Base-by-base conservation (phyloP, 2,329 filamentous ascomycete genomes). In the Claviceps capensis region DNA sequence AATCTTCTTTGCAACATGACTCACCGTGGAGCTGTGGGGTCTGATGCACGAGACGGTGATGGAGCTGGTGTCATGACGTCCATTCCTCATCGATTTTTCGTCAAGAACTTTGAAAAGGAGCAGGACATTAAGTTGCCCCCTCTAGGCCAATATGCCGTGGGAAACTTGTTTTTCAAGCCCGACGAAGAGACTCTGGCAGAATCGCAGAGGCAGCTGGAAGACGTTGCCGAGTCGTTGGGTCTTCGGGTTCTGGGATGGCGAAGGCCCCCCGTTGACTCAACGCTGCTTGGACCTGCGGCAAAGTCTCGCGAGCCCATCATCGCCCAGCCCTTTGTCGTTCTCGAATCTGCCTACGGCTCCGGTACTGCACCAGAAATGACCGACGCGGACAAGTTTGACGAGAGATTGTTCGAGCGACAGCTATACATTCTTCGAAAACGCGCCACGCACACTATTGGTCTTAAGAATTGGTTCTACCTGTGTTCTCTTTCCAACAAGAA, bases 1-100 rank as follows among this genome's bases (percentile, higher is more conserved):
- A 95, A 90, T 71, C 78, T 98, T 56, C 83, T 98, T 57, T 98
- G 93, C 79, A 97, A 98, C 79, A 98, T 98, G 93, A 97, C 93
- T 77, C 93, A 98, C 77, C 86, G 93, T 69, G 93, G 93, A 77
- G 93, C 93, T 58, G 91, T 97, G 62, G 93, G 93, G 61, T 97
- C 93, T 55, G 93, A 98, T 76, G 89, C 89, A 65, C 86, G 93
- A 76, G 93, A 98, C 68, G 93, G 93, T 67, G 93, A 98, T 68
- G 93, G 93, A 69, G 93, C 93, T 63, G 93, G 93, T 80, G 91
- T 97, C 66, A 98, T 98, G 93, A 97, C 91, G 60, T 96, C 90
- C 55, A 95, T 98, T 63, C 93, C 93, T 54, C 91, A 97, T 76
- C 89, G 85, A 71, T 97, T 98, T 76, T 97, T 98, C 69, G 77